Evolutionary conservation across 2,329 filamentous ascomycete genomes (phyloP).

Genomic region (Orbilia oligospora): DNA sequence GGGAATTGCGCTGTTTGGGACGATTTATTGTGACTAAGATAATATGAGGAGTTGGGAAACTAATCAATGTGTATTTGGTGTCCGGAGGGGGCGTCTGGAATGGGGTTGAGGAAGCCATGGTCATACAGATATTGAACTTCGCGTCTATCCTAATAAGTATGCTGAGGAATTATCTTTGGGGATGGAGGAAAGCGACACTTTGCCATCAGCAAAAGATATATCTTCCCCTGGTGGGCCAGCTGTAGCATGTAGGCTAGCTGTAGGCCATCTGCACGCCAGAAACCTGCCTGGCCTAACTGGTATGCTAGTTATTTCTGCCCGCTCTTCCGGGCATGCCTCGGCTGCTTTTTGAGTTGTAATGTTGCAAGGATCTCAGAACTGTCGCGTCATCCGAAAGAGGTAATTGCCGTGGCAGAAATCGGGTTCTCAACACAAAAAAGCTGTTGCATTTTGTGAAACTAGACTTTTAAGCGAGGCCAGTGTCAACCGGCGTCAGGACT

Average conservation of each 20-base stretch:
- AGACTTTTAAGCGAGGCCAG: background rate
- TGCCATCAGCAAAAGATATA: background rate
- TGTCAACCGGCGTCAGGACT: too few species aligned
- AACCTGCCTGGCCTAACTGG: too few species aligned
- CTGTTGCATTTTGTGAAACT: conserved; percentile 22
- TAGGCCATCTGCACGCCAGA: background rate
- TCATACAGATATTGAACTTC: conserved; percentile 1
- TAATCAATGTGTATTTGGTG: conserved; percentile 67
- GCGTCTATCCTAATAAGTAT: background rate
- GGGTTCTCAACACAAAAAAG: background rate
- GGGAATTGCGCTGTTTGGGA: conserved; percentile 73
- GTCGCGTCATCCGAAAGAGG: conserved; percentile 4
- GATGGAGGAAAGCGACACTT: background rate
- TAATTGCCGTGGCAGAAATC: conserved; percentile 54
- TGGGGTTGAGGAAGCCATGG: conserved; percentile 32
- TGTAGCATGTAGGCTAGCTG: background rate
- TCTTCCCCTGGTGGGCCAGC: background rate
- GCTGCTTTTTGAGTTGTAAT: conserved; percentile 16
- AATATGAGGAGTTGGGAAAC: conserved; percentile 72
- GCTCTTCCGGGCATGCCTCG: conserved; percentile 34
- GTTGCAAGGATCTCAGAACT: conserved; percentile 5
- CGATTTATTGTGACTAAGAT: conserved; percentile 75
- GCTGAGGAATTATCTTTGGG: too few species aligned
- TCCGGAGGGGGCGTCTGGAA: conserved; percentile 65
- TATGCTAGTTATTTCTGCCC: too few species aligned